Base-by-base conservation (phyloP, 177 flowering plant species). In the Vitis hybrid region DNA sequence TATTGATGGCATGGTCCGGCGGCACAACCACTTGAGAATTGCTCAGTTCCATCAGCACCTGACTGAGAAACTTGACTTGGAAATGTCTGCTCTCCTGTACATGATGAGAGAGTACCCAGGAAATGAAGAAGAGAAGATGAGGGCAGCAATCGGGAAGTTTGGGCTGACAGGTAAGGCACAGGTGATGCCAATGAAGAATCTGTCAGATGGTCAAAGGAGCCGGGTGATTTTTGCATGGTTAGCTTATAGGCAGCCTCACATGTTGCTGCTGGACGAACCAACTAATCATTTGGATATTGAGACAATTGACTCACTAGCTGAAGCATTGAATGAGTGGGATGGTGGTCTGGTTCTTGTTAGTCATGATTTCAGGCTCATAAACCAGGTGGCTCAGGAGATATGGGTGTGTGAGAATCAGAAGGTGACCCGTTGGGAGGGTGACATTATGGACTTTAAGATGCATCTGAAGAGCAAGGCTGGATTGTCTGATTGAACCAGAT, bases 11-110 rank as follows among this genome's bases (percentile, higher is more conserved):
- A 89, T 87, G 91, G 89, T 89, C n/a, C 62, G 88, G 71, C 82
- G 93, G 60, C 93, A 89, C 78, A 89, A 89, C 74, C 93, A 89
- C 70, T 67, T 89, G 56, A 86, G 84, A 76, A 87, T 89, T 68
- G 91, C 87, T 2, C 93, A 89, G 82, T 89, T 71, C 75, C 93
- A 89, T 75, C 93, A 87, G 83, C 91, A 87, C 73, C 68, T 87
- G 72, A 69, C 91, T 17, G 91, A 87, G 75, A 86, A 87, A 62
- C 91, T 89, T 6, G 90, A 89, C 72, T 0, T 89, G 76, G 87
- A 87, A 2, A n/a, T 89, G 78, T 75, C 93, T n/a, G 93, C 93
- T 1, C 81, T 89, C 0, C 80, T 67, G 71, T 89, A 51, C 69
- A 89, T 89, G 91, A 77, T 86, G 72, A 80, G 49, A 64, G 93